Conservation (phyloP, 2,329 filamentous ascomycete species). For the Chaetomium sp. region DNA sequence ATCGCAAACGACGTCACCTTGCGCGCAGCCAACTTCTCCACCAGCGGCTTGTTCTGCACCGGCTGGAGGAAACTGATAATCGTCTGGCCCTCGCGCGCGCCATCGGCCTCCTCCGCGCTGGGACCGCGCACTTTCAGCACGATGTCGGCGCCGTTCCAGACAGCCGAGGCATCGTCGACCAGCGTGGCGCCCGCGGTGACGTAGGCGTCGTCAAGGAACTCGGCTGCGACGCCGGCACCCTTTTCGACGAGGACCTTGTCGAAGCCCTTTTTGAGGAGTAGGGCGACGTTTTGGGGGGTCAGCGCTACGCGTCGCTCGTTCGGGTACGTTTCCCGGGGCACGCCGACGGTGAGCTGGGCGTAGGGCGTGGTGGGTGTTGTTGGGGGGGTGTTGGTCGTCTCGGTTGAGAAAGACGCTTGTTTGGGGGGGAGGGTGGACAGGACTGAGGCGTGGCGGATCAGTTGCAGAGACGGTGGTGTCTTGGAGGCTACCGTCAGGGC, state of each 20-base stretch:
- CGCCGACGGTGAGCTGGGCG: conserved; percentile 65
- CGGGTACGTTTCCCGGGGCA: conserved; percentile 71
- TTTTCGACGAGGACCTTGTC: conserved; percentile 69
- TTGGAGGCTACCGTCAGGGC: conserved; percentile 21
- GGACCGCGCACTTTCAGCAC: conserved; percentile 79
- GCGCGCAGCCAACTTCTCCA: conserved; percentile 63
- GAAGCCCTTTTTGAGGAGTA: conserved; percentile 83
- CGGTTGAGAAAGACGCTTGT: conserved; percentile 34
- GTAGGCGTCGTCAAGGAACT: conserved; percentile 73
- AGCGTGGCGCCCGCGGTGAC: conserved; percentile 70
- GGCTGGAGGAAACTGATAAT: conserved; percentile 81
- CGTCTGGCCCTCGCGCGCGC: conserved; percentile 62
- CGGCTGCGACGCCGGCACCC: conserved; percentile 70
- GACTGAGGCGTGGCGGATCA: conserved; percentile 36
- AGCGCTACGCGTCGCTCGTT: conserved; percentile 78
- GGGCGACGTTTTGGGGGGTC: conserved; percentile 73
- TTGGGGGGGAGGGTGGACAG: conserved; percentile 23
- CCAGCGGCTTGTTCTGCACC: conserved; percentile 67
- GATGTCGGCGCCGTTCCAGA: conserved; percentile 72
- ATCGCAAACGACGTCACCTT: conserved; percentile 78
- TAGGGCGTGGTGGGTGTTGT: conserved; percentile 52
- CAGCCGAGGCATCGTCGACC: conserved; percentile 56
- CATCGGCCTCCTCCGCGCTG: conserved; percentile 60
- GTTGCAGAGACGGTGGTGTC: conserved; percentile 29
- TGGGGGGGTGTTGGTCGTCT: conserved; percentile 30